Percentiles rank a stretch among this genome's conserved stretches.
Conservation (phyloP, 495 filamentous ascomycete genomes). For the Aspergillus cavernicola region DNA sequence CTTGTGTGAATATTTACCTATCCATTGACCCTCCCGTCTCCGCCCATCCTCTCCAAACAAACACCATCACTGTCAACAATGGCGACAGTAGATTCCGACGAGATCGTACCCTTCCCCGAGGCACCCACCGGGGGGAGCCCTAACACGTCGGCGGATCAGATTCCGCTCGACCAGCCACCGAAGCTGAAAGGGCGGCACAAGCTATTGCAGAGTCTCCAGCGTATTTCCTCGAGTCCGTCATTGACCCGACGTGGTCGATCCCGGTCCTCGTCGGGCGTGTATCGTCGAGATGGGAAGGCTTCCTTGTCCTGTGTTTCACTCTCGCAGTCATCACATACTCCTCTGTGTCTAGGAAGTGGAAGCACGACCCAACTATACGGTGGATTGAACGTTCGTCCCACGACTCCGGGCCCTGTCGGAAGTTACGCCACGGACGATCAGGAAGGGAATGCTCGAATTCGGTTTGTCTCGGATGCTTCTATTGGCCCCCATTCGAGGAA, state of each 20-base stretch:
- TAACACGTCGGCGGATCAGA: conserved; percentile 30
- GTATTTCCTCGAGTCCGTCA: conserved; percentile 84
- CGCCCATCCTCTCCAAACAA: background rate
- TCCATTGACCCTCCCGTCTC: background rate
- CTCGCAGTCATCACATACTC: conserved; percentile 56
- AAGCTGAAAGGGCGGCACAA: conserved; percentile 73
- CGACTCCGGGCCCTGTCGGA: conserved; percentile 58
- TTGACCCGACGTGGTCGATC: conserved; percentile 60
- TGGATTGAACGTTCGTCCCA: conserved; percentile 52
- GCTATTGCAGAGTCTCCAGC: conserved; percentile 74
- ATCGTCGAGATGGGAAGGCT: conserved; percentile 63
- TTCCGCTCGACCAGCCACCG: conserved; percentile 47
- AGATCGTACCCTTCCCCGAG: conserved; percentile 25
- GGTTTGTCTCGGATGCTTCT: conserved; percentile 40
- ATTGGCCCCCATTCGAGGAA: conserved; percentile 31
- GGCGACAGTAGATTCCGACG: conserved; percentile 28
- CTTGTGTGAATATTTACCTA: background rate
- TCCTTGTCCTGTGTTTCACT: conserved; percentile 88
- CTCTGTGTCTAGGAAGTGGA: conserved; percentile 44
- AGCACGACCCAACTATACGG: conserved; percentile 61
- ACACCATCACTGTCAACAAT: conserved; percentile 19
- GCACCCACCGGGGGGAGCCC: conserved; percentile 27
- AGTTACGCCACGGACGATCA: conserved; percentile 25
- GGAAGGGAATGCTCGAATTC: conserved; percentile 47
- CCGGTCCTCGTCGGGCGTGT: conserved; percentile 52